Base-by-base conservation (phyloP, 1,139 yeast species). In the Yamadazyma spencermartinsiae region DNA sequence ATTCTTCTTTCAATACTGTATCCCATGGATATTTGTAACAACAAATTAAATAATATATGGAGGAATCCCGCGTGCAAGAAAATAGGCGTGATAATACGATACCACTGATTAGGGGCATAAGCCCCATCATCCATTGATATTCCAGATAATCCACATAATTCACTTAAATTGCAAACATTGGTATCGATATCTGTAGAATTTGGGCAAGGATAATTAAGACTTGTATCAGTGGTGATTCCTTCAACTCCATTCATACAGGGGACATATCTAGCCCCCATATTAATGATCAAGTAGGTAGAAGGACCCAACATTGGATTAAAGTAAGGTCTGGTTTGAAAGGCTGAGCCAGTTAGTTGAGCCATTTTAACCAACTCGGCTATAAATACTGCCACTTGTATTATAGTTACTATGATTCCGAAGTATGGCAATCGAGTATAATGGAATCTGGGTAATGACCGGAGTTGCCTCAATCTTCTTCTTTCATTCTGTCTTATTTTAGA, bases 301-400 rank as follows among this genome's bases (percentile, higher is more conserved):
- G 92, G 92, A 0, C 92, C 92, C 34, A 84, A 60, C 90, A 84
- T 83, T 8, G 90, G 90, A 54, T 84, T 84, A 63, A 84, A 82
- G 43, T 79, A 74, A 2, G 92, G 92, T 49, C 80, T 60, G 0
- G 87, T 80, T 55, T 80, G 87, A 45, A 84, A 76, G 2, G 86
- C 82, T 4, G 79, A 72, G 2, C 88, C 88, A 0, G 90, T 83
- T 34, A 79, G 62, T 6, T 59, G 51, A 3, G 81, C 72, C 86
- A 80, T 80, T 42, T 64, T 68, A 7, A 68, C 75, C 33, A 85
- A 60, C 55, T 84, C 90, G n/a, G 74, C 84, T n/a, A 83, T 70
- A 52, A 84, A 84, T 13, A 83, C 83, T 8, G 63, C 59, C 3
- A 80, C 54, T 53, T 84, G 88, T 16, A 80, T 70, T 4, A 68